A percentile compares a stretch with the other conserved stretches of the same genome.
Evolutionary conservation across 352 stramenopile species (phyloP).

Genomic region (Phytophthora tubulina): DNA sequence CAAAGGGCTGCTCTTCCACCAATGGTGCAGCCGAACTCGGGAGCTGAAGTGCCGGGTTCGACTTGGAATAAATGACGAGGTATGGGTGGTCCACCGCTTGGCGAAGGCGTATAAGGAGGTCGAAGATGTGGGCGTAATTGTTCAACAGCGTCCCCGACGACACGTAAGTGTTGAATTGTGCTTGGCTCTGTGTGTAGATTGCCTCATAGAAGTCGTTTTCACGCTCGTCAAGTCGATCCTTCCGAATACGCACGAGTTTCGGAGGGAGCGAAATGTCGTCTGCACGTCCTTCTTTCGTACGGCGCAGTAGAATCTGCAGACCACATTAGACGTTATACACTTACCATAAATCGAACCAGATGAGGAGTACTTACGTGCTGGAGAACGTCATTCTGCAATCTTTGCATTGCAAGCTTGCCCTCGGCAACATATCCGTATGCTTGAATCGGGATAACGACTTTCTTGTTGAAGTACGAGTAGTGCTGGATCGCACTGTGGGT

Average conservation of each 20-base stretch:
- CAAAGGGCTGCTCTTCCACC: conserved; percentile 75
- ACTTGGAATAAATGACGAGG: conserved; percentile 94
- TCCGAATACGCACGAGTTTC: conserved; percentile 90
- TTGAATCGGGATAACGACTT: conserved; percentile 99
- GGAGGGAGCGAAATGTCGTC: conserved; percentile 93
- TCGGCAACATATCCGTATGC: conserved; percentile 94
- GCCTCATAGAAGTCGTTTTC: conserved; percentile 99
- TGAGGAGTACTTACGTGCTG: conserved; percentile 75
- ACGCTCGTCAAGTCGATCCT: conserved; percentile 86
- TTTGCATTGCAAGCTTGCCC: conserved; percentile 95
- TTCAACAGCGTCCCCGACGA: conserved; percentile 98
- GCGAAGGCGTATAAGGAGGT: conserved; percentile 97
- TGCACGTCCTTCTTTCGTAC: conserved; percentile 98
- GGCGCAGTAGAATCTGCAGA: conserved; percentile 94
- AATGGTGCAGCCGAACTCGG: conserved; percentile 55
- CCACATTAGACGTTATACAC: conserved; percentile 6
- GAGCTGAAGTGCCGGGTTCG: conserved; percentile 81
- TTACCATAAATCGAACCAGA: neutral
- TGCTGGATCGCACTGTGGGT: conserved; percentile 96
- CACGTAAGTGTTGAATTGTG: conserved; percentile 99
- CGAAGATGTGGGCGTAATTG: conserved; percentile 99
- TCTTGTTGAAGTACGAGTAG: conserved; percentile 98
- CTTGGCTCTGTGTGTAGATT: conserved; percentile 97
- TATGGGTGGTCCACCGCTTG: conserved; percentile 99
- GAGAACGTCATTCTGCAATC: conserved; percentile 94